Percentiles rank a stretch among this genome's conserved stretches.
These are phyloP conservation scores for Hypsizygus marmoreus DNA, from an alignment of 768 basidiomycete species.

Conservation along the genomic window DNA sequence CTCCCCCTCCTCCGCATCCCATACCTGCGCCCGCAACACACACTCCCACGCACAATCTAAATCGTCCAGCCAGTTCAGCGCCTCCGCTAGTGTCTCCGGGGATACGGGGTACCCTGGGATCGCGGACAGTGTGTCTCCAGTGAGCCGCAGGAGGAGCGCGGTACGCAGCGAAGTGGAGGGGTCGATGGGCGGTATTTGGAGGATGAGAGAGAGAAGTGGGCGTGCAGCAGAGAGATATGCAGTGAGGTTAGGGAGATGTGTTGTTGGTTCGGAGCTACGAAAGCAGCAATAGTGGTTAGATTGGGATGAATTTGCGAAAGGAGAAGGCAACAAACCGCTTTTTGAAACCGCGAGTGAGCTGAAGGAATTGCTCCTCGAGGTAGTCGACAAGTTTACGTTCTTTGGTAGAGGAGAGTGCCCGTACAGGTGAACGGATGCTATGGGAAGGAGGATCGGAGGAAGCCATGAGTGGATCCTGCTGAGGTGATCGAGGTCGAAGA, in stretches of 20 bases:
- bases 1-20: conserved; percentile 54
- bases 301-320: not conserved
- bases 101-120: conserved; percentile 62
- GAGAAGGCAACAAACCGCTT: conserved; percentile 58
- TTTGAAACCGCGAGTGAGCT: conserved; percentile 69
- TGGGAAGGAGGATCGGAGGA: too few relatives aligned
- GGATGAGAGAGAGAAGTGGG: conserved; percentile 57
- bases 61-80: conserved; percentile 70
- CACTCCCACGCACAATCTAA: conserved; percentile 76
- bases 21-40: conserved; percentile 63
- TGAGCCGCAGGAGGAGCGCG: conserved; percentile 69
- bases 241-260: conserved; percentile 56
- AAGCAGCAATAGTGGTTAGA: not conserved
- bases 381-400: conserved; percentile 66
- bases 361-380: conserved; percentile 65
- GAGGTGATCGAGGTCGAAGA: too few relatives aligned
- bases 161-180: conserved; percentile 70
- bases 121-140: conserved; percentile 62
- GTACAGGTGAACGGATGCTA: too few relatives aligned
- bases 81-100: conserved; percentile 43
- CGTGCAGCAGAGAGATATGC: conserved; percentile 62
- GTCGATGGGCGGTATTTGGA: conserved; percentile 75
- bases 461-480: too few relatives aligned
- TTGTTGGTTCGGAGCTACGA: conserved; percentile 47
- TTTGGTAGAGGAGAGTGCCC: conserved; percentile 52